Conservation (phyloP, 805 yeast species). For the Candida wancherniae region DNA sequence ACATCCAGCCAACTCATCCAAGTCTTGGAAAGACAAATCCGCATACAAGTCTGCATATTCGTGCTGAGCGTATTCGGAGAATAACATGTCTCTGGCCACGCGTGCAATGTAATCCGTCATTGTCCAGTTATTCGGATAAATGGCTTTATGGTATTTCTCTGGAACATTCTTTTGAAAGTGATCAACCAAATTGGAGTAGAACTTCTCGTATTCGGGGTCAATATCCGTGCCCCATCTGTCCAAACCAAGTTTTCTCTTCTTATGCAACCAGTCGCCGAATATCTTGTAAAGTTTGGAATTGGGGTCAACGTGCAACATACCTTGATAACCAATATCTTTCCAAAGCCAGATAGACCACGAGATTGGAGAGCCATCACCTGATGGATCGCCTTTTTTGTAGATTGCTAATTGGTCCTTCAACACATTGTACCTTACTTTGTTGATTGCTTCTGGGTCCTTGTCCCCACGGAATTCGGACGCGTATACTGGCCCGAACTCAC, state of each 20-base stretch:
- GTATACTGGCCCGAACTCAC: slow-evolving; percentile 51
- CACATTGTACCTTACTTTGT: slow-evolving; percentile 37
- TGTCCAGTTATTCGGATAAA: slow-evolving; percentile 41
- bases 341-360: slow-evolving; percentile 52
- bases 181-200: slow-evolving; percentile 32
- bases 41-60: slow-evolving; percentile 44
- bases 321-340: slow-evolving; percentile 51
- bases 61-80: slow-evolving; percentile 40
- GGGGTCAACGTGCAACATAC: slow-evolving; percentile 44
- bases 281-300: slow-evolving; percentile 39
- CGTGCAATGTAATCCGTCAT: slow-evolving; percentile 34
- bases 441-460: slow-evolving; percentile 30
- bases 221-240: slow-evolving; percentile 50
- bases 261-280: slow-evolving; percentile 38
- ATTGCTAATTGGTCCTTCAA: slow-evolving; percentile 43
- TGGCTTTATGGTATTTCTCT: slow-evolving; percentile 32
- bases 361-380: slow-evolving; percentile 42
- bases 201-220: slow-evolving; percentile 32
- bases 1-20: slow-evolving; percentile 48
- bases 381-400: slow-evolving; percentile 44
- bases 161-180: slow-evolving; percentile 40
- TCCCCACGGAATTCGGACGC: slow-evolving; percentile 42
- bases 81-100: slow-evolving; percentile 39
- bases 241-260: slow-evolving; percentile 42
- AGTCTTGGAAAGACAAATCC: slow-evolving; percentile 39